Base-by-base conservation (phyloP, 306 rosid species). In the Pyrus communis region DNA sequence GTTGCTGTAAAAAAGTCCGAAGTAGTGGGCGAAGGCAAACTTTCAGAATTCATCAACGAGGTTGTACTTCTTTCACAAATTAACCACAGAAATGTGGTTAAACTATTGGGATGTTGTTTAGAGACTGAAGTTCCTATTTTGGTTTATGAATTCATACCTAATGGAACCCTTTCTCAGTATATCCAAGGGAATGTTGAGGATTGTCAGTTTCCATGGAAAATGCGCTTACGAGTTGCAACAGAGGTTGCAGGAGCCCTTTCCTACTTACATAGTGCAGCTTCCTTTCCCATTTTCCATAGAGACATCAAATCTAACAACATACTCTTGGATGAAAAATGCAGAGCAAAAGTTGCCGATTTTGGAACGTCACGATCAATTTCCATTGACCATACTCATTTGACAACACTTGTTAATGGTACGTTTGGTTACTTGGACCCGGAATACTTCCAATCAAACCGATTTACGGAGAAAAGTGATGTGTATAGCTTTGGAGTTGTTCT, bases 61-160 rank as follows among this genome's bases (percentile, higher is more conserved):
- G 33, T 71, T 55, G 75, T 71, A 4, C 35, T 71, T 54, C 75
- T 71, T 33, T 71, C 78, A 19, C 83, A 74, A 18, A 67, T 74
- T n/a, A 74, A 19, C 25, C 75, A 73, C 12, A 71, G 66, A 9
- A 71, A 55, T 55, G 76, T 55, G 49, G 66, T 71, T 55, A 31
- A 30, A 30, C 31, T 30, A 30, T n/a, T 71, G 7, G 75, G 75
- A 1, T 71, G 33, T 35, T 33, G 79, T 46, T 49, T 80, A 13
- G 80, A 75, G 76, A 75, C 84, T 2, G 84, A 58, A 3, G 71
- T 75, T 51, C 84, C 84, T 17, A 27, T 75, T 33, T 18, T 80
- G 9, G 84, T 80, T 5, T 80, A 80, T 21, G 84, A 80, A 11
- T 80, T 61, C 3, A 49, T 75, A 17, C 77, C 73, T 1, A 75